Evolutionary conservation across 208 protist species (phyloP).

Genomic region (Leishmania lainsoni): DNA sequence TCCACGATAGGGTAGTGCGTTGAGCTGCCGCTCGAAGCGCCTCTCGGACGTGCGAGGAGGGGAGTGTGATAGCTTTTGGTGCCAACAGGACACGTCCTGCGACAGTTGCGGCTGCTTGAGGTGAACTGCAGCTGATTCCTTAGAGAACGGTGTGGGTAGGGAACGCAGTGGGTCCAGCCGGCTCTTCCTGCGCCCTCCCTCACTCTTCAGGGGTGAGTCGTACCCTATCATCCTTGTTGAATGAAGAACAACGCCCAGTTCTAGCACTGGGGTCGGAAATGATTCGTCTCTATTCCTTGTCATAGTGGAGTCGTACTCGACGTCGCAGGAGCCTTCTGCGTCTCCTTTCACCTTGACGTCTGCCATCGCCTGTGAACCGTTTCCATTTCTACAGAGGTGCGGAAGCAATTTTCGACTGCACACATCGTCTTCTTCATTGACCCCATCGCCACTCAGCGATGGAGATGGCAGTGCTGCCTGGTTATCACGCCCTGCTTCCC

Average conservation of each 20-base stretch:
- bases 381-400: background rate
- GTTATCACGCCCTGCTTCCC: background rate
- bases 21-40: background rate
- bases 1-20: slow-evolving; percentile 4
- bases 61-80: slow-evolving; percentile 22
- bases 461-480: background rate
- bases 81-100: background rate
- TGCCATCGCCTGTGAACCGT: background rate
- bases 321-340: slow-evolving; percentile 24
- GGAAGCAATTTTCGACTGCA: slow-evolving; percentile 9
- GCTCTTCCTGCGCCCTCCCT: background rate
- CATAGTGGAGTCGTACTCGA: slow-evolving; percentile 2
- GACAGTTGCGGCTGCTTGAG: background rate
- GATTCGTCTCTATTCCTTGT: background rate
- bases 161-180: slow-evolving; percentile 23
- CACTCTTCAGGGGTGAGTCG: background rate
- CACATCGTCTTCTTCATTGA: background rate
- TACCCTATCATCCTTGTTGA: background rate
- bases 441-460: background rate
- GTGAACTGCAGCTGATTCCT: background rate
- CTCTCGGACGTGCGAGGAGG: slow-evolving; percentile 10
- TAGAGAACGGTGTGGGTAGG: background rate
- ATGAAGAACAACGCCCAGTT: background rate
- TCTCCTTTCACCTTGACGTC: background rate
- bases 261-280: slow-evolving; percentile 1